Percentiles rank a stretch among this genome's conserved stretches.
These are phyloP conservation scores for Monosporascus sp. DNA, from an alignment of 2,329 filamentous ascomycete genomes.

Conservation along the genomic window DNA sequence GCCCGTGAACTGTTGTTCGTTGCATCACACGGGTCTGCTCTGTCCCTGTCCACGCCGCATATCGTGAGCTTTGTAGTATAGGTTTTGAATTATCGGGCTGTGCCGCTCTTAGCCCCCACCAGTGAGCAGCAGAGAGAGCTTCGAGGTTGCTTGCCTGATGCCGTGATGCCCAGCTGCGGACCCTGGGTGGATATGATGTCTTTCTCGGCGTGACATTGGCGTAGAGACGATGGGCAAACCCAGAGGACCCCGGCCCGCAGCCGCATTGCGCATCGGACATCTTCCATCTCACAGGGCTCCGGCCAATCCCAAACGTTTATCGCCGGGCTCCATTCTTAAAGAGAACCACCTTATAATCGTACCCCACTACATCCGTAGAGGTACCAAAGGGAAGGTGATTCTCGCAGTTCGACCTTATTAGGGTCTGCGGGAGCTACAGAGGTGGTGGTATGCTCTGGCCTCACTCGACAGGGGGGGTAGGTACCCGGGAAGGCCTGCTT, in stretches of 20 bases:
- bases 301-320: background rate
- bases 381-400: too few species aligned
- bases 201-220: background rate
- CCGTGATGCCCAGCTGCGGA: background rate
- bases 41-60: constrained; percentile 1
- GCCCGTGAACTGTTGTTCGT: background rate
- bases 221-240: background rate
- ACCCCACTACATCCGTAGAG: too few species aligned
- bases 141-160: constrained; percentile 1
- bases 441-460: too few species aligned
- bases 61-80: constrained; percentile 2
- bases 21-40: background rate
- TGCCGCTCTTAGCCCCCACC: constrained; percentile 20
- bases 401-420: too few species aligned
- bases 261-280: background rate
- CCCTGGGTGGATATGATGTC: background rate
- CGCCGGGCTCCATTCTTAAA: too few species aligned
- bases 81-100: constrained; percentile 12
- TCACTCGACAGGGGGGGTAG: too few species aligned
- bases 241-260: background rate
- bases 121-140: background rate
- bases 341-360: too few species aligned
- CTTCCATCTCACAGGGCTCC: background rate
- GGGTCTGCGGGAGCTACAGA: too few species aligned
- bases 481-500: background rate